Percentiles rank a stretch among this genome's conserved stretches.
These are phyloP conservation scores for Calonectria pauciramosa DNA, from an alignment of 2,329 filamentous ascomycete species.

Conservation along the genomic window DNA sequence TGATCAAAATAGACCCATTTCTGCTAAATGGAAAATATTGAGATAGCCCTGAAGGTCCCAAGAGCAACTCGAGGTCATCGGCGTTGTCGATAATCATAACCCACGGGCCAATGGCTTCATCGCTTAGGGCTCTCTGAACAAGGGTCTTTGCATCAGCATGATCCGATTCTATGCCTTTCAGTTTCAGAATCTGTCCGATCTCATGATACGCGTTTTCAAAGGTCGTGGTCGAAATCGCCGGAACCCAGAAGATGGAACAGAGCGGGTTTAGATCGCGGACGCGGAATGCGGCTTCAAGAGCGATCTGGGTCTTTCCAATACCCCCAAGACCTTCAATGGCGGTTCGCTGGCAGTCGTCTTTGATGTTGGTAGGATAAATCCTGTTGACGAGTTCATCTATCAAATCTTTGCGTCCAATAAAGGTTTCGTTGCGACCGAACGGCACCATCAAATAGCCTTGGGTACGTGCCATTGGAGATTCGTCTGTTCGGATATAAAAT, in stretches of 20 bases:
- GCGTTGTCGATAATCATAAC: constrained; percentile 61
- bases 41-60: constrained; percentile 33
- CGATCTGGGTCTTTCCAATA: constrained; percentile 56
- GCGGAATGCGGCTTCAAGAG: constrained; percentile 51
- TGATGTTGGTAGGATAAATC: not conserved
- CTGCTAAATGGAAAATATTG: constrained; percentile 46
- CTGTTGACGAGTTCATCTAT: constrained; percentile 18
- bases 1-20: constrained; percentile 39
- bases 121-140: constrained; percentile 42
- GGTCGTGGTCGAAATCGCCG: constrained; percentile 39
- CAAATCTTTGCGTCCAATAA: constrained; percentile 39
- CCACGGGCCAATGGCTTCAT: constrained; percentile 47
- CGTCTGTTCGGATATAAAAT: too few relatives aligned
- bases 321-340: constrained; percentile 50
- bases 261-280: constrained; percentile 40
- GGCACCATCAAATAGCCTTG: constrained; percentile 30
- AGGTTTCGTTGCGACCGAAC: constrained; percentile 44
- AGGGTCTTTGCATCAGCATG: constrained; percentile 48
- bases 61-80: constrained; percentile 53
- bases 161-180: constrained; percentile 51
- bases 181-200: constrained; percentile 46
- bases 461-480: not conserved
- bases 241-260: constrained; percentile 59
- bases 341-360: constrained; percentile 7
- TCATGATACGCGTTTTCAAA: constrained; percentile 53